A percentile compares a stretch with the other conserved stretches of the same genome.
Conservation (phyloP, 345 rosid species). For the Eucalyptus melliodora region DNA sequence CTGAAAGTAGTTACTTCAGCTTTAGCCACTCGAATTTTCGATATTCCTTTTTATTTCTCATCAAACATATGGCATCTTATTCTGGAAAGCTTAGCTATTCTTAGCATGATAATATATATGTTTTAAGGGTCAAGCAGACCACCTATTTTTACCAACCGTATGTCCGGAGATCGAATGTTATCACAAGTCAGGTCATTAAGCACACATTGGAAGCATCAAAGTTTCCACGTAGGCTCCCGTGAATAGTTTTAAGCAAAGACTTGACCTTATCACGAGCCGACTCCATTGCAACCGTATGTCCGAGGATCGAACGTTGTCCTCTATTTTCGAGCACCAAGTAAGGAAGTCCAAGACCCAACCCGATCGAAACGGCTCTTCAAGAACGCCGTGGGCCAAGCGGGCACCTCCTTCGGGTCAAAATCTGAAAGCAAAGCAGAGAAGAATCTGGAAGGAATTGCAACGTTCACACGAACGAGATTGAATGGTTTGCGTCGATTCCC, state of each 20-base stretch:
- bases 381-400: background rate
- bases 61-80: accelerated
- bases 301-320: too few relatives aligned
- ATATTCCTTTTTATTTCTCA: too few relatives aligned
- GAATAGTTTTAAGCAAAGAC: background rate
- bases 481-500: background rate
- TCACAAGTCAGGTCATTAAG: too few relatives aligned
- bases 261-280: background rate
- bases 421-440: background rate
- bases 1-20: too few relatives aligned
- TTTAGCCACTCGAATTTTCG: too few relatives aligned
- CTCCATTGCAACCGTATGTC: too few relatives aligned
- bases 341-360: background rate
- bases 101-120: too few relatives aligned
- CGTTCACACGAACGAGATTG: background rate
- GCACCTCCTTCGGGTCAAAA: background rate
- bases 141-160: too few relatives aligned
- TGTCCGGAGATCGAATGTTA: too few relatives aligned
- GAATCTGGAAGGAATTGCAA: background rate
- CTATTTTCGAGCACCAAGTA: too few relatives aligned
- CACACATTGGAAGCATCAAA: background rate
- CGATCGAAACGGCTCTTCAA: background rate
- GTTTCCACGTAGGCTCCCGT: background rate
- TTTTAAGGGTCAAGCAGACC: too few relatives aligned
- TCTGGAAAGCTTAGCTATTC: accelerated